These are phyloP conservation scores for Kodamaea leandrae DNA, from an alignment of 805 yeast species.

Conservation along the genomic window DNA sequence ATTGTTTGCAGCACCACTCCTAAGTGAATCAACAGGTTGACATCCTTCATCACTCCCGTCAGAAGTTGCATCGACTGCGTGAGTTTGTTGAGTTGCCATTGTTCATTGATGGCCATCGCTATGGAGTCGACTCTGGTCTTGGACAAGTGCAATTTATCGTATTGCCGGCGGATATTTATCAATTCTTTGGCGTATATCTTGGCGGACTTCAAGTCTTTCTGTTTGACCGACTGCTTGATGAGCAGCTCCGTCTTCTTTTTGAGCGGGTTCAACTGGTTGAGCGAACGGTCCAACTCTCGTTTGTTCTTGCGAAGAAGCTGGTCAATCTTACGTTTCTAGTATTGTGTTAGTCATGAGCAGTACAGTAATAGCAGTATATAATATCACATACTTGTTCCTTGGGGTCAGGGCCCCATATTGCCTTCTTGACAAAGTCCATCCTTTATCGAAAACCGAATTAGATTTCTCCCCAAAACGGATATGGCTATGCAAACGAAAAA, in stretches of 20 bases:
- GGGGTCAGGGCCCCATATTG: slow-evolving; percentile 96
- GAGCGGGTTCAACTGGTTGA: slow-evolving; percentile 54
- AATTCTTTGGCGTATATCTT: slow-evolving; percentile 80
- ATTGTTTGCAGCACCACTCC: slow-evolving; percentile 82
- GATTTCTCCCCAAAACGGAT: neutral
- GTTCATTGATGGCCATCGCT: slow-evolving; percentile 86
- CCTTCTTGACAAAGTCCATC: slow-evolving; percentile 84
- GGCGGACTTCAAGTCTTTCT: slow-evolving; percentile 74
- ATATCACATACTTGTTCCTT: slow-evolving; percentile 73
- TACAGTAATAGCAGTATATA: no score
- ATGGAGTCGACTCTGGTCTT: slow-evolving; percentile 85
- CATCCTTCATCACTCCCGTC: slow-evolving; percentile 83
- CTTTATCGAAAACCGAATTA: slow-evolving; percentile 1
- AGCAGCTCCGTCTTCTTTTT: slow-evolving; percentile 76
- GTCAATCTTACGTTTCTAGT: slow-evolving; percentile 68
- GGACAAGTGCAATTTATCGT: slow-evolving; percentile 68
- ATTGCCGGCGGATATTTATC: slow-evolving; percentile 68
- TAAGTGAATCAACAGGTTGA: slow-evolving; percentile 69
- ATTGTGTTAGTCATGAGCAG: neutral
- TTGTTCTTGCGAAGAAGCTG: slow-evolving; percentile 77
- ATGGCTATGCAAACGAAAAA: neutral
- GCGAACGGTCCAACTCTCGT: slow-evolving; percentile 78
- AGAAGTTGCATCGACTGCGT: slow-evolving; percentile 78
- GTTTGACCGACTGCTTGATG: slow-evolving; percentile 71
- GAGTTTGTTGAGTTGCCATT: slow-evolving; percentile 78